phyloP scores from a whole-genome alignment of 495 filamentous ascomycete species.

The Lophiostoma macrostomum region DNA sequence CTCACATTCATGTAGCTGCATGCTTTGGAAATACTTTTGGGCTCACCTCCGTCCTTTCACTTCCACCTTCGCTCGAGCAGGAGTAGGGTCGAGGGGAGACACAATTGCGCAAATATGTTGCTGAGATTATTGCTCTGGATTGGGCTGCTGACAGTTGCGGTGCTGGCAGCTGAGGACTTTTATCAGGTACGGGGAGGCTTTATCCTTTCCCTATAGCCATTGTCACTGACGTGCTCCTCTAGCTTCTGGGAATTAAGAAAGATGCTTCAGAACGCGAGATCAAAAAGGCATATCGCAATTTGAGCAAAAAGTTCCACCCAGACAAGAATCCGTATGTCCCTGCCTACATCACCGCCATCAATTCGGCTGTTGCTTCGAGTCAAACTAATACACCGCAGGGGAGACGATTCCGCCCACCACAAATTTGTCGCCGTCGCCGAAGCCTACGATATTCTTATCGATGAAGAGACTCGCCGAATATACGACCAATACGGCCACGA shows the following conservation, averaged over 20 bases:
- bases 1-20: slow-evolving; percentile 23
- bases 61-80: slow-evolving; percentile 4
- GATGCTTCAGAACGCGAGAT: slow-evolving; percentile 84
- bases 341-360: no score
- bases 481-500: slow-evolving; percentile 97
- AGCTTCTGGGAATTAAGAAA: slow-evolving; percentile 78
- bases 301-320: slow-evolving; percentile 95
- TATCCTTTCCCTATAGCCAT: neutral
- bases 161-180: slow-evolving; percentile 72
- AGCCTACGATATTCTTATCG: slow-evolving; percentile 91
- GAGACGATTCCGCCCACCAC: slow-evolving; percentile 73
- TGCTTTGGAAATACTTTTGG: neutral
- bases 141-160: slow-evolving; percentile 16
- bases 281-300: slow-evolving; percentile 88
- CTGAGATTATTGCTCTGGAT: slow-evolving; percentile 26
- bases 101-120: slow-evolving; percentile 24
- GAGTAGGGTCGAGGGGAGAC: neutral
- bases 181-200: slow-evolving; percentile 65
- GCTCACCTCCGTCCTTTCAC: slow-evolving; percentile 16
- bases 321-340: slow-evolving; percentile 93
- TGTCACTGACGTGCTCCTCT: slow-evolving; percentile 7
- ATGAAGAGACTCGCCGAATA: slow-evolving; percentile 75
- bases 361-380: slow-evolving; percentile 12
- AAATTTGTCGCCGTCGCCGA: slow-evolving; percentile 95
- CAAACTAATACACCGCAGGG: slow-evolving; percentile 53